A percentile compares a stretch with the other conserved stretches of the same genome.
Evolutionary conservation across 768 basidiomycete species (phyloP).

Genomic region (Rhodocollybia butyracea): DNA sequence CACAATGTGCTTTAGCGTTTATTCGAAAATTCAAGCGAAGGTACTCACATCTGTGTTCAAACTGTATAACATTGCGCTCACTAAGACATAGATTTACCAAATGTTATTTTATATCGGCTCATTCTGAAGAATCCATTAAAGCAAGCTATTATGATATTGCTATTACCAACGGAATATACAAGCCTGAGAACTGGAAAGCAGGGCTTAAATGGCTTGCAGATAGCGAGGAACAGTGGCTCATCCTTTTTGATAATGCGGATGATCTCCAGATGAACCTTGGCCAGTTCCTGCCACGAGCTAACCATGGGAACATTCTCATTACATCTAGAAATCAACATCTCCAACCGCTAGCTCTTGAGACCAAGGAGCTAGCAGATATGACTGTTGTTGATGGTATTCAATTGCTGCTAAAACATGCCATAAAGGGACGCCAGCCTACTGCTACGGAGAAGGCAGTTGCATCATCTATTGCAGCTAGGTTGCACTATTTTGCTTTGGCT

Average conservation of each 20-base stretch:
- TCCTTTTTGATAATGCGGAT: slow-evolving; percentile 13
- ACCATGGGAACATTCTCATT: slow-evolving; percentile 10
- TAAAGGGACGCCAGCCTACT: neutral
- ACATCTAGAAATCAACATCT: slow-evolving; percentile 5
- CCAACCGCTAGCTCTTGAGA: neutral
- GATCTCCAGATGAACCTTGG: slow-evolving; percentile 1
- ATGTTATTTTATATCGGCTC: neutral
- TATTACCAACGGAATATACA: neutral
- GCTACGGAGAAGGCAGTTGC: neutral
- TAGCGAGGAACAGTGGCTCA: slow-evolving; percentile 7
- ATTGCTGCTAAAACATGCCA: neutral
- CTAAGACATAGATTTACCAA: neutral
- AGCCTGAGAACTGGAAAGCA: neutral
- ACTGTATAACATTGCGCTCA: neutral
- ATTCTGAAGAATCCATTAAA: neutral
- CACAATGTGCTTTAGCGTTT: slow-evolving; percentile 2
- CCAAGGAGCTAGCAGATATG: neutral
- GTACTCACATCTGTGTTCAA: neutral
- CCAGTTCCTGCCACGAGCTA: neutral
- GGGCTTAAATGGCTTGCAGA: neutral
- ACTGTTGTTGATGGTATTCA: neutral
- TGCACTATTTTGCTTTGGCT: slow-evolving; percentile 1
- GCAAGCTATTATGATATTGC: slow-evolving; percentile 1
- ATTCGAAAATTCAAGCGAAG: neutral
- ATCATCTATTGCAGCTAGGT: neutral